These are phyloP conservation scores for Linnemannia elongata DNA, from an alignment of 192 early-diverging fungal genomes.

Conservation along the genomic window DNA sequence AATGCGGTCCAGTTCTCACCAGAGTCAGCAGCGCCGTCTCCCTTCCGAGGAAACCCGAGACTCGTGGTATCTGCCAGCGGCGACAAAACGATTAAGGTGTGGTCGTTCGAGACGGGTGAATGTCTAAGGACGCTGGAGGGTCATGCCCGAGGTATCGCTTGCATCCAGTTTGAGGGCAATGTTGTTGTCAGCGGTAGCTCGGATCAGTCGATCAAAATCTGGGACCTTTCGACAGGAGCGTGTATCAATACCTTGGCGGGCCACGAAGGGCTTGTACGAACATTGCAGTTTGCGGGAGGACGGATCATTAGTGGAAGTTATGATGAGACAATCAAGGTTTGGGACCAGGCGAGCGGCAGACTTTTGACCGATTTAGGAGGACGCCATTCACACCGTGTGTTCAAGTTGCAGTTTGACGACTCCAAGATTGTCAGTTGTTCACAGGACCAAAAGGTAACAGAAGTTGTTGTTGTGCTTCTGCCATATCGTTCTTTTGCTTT, in stretches of 20 bases:
- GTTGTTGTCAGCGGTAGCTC: slow-evolving; percentile 88
- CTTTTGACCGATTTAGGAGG: slow-evolving; percentile 68
- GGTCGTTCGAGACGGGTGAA: slow-evolving; percentile 81
- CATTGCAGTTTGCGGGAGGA: slow-evolving; percentile 74
- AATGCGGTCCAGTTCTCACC: slow-evolving; percentile 82
- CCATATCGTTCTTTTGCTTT: not conserved
- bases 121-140: slow-evolving; percentile 77
- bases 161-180: slow-evolving; percentile 90
- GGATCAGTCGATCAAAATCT: slow-evolving; percentile 83
- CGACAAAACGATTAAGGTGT: slow-evolving; percentile 88
- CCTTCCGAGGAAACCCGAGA: slow-evolving; percentile 81
- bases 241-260: slow-evolving; percentile 63
- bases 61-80: slow-evolving; percentile 80
- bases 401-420: slow-evolving; percentile 86
- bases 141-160: slow-evolving; percentile 88
- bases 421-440: slow-evolving; percentile 88
- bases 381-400: slow-evolving; percentile 75
- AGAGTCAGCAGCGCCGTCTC: slow-evolving; percentile 80
- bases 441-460: slow-evolving; percentile 70
- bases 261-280: slow-evolving; percentile 80
- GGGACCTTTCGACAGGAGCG: slow-evolving; percentile 61
- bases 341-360: slow-evolving; percentile 80
- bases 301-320: slow-evolving; percentile 90
- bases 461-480: not conserved
- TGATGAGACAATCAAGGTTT: slow-evolving; percentile 90